Conservation (phyloP, 345 rosid species). For the Cardamine chenopodiifolia region DNA sequence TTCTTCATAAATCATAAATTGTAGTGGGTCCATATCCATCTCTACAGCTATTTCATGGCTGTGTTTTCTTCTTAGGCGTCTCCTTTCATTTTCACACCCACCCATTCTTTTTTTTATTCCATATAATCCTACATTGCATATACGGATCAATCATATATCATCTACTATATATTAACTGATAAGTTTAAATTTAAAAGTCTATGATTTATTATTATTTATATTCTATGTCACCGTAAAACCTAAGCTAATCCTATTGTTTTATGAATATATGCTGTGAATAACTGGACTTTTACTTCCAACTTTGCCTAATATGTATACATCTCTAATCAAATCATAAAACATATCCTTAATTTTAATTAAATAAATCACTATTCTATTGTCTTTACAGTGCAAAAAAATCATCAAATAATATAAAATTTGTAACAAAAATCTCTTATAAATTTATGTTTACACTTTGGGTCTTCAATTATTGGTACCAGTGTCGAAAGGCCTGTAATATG, state of each 20-base stretch:
- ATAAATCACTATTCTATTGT: too few species aligned
- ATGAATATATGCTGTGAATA: too few species aligned
- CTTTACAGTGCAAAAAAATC: too few species aligned
- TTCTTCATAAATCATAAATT: slow-evolving; percentile 34
- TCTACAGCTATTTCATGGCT: slow-evolving; percentile 45
- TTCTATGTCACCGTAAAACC: neutral
- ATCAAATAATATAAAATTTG: neutral
- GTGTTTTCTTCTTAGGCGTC: slow-evolving; percentile 34
- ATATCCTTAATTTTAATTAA: too few species aligned
- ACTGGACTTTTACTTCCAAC: too few species aligned
- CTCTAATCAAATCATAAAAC: too few species aligned
- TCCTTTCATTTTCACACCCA: slow-evolving; percentile 39
- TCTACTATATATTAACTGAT: neutral
- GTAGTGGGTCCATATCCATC: slow-evolving; percentile 36
- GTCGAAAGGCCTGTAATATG: neutral
- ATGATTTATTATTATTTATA: too few species aligned
- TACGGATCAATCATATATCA: neutral
- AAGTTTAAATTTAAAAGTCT: too few species aligned
- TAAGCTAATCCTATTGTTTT: too few species aligned
- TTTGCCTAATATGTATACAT: too few species aligned
- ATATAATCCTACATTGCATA: neutral
- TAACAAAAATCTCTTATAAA: neutral
- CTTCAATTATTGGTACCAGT: neutral
- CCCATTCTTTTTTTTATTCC: neutral
- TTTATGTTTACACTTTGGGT: neutral